Conservation (phyloP, 2,329 filamentous ascomycete genomes). For the Talaromyces sp. region DNA sequence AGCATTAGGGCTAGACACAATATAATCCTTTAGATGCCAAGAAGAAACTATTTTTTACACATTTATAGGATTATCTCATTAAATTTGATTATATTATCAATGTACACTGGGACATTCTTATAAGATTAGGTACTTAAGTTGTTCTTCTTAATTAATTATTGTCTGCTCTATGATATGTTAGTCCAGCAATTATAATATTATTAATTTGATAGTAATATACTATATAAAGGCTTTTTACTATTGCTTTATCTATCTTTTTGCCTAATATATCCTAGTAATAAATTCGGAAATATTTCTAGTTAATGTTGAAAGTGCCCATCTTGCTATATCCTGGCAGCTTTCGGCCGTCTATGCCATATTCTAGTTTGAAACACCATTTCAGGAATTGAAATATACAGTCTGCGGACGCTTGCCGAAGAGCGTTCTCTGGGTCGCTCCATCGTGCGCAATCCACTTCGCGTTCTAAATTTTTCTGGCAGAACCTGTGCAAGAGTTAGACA, state of each 20-base stretch:
- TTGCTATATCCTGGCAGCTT: constrained; percentile 21
- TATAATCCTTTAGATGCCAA: constrained; percentile 24
- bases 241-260: constrained; percentile 21
- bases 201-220: constrained; percentile 15
- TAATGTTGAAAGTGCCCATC: constrained; percentile 20
- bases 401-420: constrained; percentile 19
- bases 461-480: neutral
- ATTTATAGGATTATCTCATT: constrained; percentile 24
- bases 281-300: constrained; percentile 25
- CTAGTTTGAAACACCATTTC: constrained; percentile 24
- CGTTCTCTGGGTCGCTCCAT: constrained; percentile 21
- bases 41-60: constrained; percentile 23
- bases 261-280: constrained; percentile 23
- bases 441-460: neutral
- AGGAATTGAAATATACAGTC: constrained; percentile 23
- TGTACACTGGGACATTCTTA: constrained; percentile 23
- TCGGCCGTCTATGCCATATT: constrained; percentile 16
- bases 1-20: constrained; percentile 21
- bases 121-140: constrained; percentile 11
- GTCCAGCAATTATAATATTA: neutral
- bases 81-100: constrained; percentile 24
- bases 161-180: neutral
- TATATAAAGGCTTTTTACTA: constrained; percentile 19
- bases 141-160: neutral
- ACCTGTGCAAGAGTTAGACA: constrained; percentile 3